Conservation (phyloP, 73 alveolate genomes). For the Stentor coeruleus region DNA sequence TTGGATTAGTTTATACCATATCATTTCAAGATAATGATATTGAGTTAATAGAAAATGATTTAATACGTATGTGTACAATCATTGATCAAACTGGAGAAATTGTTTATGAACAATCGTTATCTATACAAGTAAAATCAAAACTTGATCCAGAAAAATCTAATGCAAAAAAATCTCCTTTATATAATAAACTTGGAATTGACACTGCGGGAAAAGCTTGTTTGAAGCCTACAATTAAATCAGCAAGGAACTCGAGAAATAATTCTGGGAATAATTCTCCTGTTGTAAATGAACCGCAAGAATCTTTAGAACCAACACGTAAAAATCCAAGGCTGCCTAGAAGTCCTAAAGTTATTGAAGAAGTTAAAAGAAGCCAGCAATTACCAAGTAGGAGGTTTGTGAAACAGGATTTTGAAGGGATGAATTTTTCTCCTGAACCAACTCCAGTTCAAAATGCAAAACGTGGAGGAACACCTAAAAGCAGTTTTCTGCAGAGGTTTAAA, state of each 20-base stretch:
- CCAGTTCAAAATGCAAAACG: neutral
- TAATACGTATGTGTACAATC: too few relatives aligned
- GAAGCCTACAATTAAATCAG: neutral
- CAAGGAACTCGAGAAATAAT: neutral
- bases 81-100: too few relatives aligned
- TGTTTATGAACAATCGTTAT: too few relatives aligned
- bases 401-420: neutral
- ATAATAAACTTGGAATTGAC: neutral
- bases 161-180: too few relatives aligned
- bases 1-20: neutral
- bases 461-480: neutral
- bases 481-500: neutral
- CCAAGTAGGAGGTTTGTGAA: neutral
- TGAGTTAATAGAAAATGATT: too few relatives aligned
- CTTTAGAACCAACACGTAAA: neutral
- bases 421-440: neutral
- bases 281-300: neutral
- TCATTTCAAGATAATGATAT: too few relatives aligned
- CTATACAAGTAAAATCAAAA: too few relatives aligned
- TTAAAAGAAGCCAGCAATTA: conserved; percentile 1
- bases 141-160: too few relatives aligned
- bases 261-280: neutral
- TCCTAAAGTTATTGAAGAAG: neutral
- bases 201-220: neutral
- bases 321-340: too few relatives aligned